Percentiles rank a stretch among this genome's conserved stretches.
These are phyloP conservation scores for Fusarium guadeloupense DNA, from an alignment of 2,329 filamentous ascomycete species.

Conservation along the genomic window DNA sequence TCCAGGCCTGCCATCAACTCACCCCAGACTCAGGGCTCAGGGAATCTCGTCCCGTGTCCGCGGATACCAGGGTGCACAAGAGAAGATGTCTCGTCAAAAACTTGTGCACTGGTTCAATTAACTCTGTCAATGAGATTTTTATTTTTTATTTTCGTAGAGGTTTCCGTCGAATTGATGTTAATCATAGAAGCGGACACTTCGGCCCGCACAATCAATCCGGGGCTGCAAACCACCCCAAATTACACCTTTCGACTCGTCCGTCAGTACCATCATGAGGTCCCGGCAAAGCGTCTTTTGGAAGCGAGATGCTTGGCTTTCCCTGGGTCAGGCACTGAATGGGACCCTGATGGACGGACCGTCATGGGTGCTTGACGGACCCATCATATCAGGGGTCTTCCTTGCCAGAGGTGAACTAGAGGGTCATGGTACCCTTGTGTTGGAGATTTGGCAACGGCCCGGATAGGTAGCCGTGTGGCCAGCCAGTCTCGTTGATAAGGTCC, in stretches of 20 bases:
- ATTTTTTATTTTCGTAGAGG: constrained; percentile 9
- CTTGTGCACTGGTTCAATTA: constrained; percentile 2
- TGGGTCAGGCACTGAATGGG: constrained; percentile 33
- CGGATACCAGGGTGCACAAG: constrained; percentile 21
- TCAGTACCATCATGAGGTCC: constrained; percentile 40
- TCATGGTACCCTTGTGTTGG: constrained; percentile 38
- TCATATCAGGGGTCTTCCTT: constrained; percentile 22
- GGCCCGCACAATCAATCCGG: constrained; percentile 31
- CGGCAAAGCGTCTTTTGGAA: constrained; percentile 37
- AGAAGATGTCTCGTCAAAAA: constrained; percentile 8
- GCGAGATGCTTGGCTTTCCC: constrained; percentile 40
- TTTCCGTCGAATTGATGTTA: constrained; percentile 6
- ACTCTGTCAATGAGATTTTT: too few relatives aligned
- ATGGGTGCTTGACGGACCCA: constrained; percentile 7
- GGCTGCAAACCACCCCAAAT: constrained; percentile 25
- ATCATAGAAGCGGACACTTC: constrained; percentile 16
- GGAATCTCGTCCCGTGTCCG: constrained; percentile 36
- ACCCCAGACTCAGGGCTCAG: constrained; percentile 32
- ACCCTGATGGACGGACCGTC: constrained; percentile 39
- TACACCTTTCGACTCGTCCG: constrained; percentile 23
- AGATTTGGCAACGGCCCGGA: constrained; percentile 49
- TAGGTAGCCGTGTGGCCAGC: constrained; percentile 49
- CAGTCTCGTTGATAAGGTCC: constrained; percentile 42
- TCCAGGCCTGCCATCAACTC: constrained; percentile 30
- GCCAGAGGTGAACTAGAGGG: constrained; percentile 30